These are phyloP conservation scores for Prillingera fragicola DNA, from an alignment of 1,284 basidiomycete genomes.

Conservation along the genomic window DNA sequence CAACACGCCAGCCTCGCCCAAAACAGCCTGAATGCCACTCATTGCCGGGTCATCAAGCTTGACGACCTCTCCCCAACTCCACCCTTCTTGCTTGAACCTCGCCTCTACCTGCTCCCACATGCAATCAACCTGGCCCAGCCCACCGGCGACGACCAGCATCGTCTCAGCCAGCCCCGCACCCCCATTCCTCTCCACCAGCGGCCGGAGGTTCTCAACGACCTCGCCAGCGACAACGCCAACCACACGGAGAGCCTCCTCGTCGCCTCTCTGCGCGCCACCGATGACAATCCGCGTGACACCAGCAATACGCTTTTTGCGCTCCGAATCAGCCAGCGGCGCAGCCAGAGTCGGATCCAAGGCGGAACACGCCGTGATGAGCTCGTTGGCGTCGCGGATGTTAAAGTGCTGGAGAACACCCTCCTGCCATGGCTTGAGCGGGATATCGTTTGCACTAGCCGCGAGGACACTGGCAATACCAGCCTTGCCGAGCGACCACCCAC, in stretches of 20 bases:
- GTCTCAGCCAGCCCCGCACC: not conserved
- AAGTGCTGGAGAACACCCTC: constrained; percentile 4
- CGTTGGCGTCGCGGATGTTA: constrained; percentile 2
- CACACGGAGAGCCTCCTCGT: constrained; percentile 6
- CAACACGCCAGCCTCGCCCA: too few relatives aligned
- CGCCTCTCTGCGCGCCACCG: constrained; percentile 2
- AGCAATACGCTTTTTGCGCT: constrained; percentile 16
- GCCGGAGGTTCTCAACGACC: constrained; percentile 16
- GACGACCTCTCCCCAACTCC: constrained; percentile 9
- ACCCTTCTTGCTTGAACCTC: constrained; percentile 3
- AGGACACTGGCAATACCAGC: constrained; percentile 11
- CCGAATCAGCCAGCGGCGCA: constrained; percentile 5
- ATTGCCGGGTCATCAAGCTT: constrained; percentile 10
- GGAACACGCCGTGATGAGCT: constrained; percentile 4
- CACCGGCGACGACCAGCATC: constrained; percentile 16
- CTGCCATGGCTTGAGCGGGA: constrained; percentile 8
- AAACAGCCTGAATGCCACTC: constrained; percentile 7
- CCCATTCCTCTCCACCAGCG: constrained; percentile 7
- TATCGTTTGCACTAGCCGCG: constrained; percentile 9
- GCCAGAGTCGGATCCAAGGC: not conserved
- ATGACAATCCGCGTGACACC: constrained; percentile 10
- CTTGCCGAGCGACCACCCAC: constrained; percentile 15
- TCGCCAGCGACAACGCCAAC: constrained; percentile 10
- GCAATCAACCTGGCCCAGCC: constrained; percentile 7
- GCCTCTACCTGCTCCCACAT: constrained; percentile 11